Conservation (phyloP, 1,284 basidiomycete species). For the Anthracocystis setariae region DNA sequence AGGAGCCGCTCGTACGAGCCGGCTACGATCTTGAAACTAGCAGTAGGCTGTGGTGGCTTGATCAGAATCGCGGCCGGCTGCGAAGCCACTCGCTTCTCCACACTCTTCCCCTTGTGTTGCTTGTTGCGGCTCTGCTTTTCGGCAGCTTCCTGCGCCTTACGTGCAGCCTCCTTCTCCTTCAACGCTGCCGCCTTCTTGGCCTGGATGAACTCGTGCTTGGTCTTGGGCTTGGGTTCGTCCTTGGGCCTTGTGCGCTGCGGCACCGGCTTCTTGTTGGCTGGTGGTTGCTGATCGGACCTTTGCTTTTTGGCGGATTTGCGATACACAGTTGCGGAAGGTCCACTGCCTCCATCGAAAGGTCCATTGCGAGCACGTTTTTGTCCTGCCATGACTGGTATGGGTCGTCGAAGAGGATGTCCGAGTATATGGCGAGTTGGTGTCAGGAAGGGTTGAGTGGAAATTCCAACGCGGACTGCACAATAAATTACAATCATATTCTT, state of each 20-base stretch:
- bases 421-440: no score
- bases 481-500: no score
- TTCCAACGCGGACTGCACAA: no score
- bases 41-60: constrained; percentile 38
- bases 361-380: constrained; percentile 25
- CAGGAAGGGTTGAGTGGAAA: no score
- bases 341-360: constrained; percentile 9
- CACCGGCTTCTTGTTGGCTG: constrained; percentile 34
- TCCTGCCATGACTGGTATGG: constrained; percentile 19
- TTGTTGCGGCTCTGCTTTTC: constrained; percentile 30
- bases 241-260: constrained; percentile 39
- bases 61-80: constrained; percentile 30
- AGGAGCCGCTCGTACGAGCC: constrained; percentile 95
- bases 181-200: constrained; percentile 46
- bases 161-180: constrained; percentile 33
- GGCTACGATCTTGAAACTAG: constrained; percentile 80
- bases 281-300: constrained; percentile 32
- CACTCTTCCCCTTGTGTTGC: constrained; percentile 29
- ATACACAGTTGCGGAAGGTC: constrained; percentile 46
- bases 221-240: constrained; percentile 53
- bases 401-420: neutral
- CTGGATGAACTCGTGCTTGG: constrained; percentile 57
- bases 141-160: constrained; percentile 24
- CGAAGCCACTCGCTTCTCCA: constrained; percentile 3
- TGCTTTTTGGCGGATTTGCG: constrained; percentile 54